phyloP scores from a whole-genome alignment of 2,329 filamentous ascomycete species.

The Trichophaea hybrida region DNA sequence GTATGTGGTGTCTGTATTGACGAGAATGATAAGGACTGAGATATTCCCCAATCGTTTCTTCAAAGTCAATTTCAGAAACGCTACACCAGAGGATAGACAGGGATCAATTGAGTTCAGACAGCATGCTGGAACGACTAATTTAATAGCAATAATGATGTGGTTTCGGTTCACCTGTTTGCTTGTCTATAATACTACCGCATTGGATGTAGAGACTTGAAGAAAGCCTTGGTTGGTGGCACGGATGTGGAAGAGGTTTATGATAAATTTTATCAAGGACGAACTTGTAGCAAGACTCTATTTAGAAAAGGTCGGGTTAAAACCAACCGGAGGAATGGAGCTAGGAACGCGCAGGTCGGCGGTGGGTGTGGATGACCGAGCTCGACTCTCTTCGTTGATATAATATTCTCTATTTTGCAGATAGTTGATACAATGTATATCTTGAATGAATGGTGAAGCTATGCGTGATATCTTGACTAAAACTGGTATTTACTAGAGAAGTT shows the following conservation, averaged over 20 bases:
- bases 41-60: background rate
- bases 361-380: background rate
- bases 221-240: background rate
- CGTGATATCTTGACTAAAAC: no score
- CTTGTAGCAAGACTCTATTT: background rate
- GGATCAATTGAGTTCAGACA: conserved; percentile 1
- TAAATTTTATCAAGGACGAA: no score
- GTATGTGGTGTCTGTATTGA: background rate
- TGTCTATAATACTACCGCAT: background rate
- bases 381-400: no score
- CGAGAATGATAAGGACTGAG: background rate
- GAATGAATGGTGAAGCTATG: no score
- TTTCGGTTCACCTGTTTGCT: background rate
- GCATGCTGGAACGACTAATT: background rate
- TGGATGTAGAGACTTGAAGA: background rate
- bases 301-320: background rate
- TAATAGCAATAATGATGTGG: background rate
- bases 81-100: background rate
- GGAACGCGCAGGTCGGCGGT: background rate
- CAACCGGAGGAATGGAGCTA: background rate
- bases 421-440: no score
- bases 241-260: background rate
- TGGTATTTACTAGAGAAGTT: no score
- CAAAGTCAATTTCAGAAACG: background rate
- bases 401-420: no score